phyloP scores from a whole-genome alignment of 805 yeast species.

The Lipomyces lipofer region DNA sequence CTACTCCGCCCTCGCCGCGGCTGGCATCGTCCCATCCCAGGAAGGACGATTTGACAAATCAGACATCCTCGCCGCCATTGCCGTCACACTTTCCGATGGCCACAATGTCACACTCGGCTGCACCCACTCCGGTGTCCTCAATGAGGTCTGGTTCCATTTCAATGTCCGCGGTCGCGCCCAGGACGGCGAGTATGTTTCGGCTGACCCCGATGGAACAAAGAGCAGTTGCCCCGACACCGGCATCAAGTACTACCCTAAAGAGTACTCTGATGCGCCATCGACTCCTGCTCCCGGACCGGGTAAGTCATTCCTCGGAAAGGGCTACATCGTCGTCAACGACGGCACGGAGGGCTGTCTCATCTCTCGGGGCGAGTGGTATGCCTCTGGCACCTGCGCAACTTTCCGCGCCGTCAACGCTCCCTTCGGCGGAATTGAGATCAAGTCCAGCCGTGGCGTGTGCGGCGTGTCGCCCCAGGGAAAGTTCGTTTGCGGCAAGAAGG shows the following conservation, averaged over 20 bases:
- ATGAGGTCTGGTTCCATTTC: conserved; percentile 80
- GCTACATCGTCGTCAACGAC: conserved; percentile 52
- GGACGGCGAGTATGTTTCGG: conserved; percentile 62
- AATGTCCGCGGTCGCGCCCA: conserved; percentile 70
- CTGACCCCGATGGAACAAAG: conserved; percentile 49
- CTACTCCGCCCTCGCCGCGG: conserved; percentile 60
- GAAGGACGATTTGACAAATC: conserved; percentile 55
- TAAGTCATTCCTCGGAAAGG: conserved; percentile 41
- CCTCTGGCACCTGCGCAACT: conserved; percentile 80
- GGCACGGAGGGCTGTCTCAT: conserved; percentile 72
- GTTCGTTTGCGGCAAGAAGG: conserved; percentile 20
- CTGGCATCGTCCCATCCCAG: conserved; percentile 70
- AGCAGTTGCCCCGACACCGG: conserved; percentile 70
- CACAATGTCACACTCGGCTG: conserved; percentile 60
- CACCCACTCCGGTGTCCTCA: conserved; percentile 51
- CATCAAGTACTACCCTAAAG: conserved; percentile 73
- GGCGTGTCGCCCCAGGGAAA: conserved; percentile 15
- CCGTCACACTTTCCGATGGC: conserved; percentile 45
- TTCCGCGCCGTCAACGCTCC: conserved; percentile 49
- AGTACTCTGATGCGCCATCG: conserved; percentile 36
- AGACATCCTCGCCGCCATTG: conserved; percentile 39
- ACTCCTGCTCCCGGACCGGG: conserved; percentile 37
- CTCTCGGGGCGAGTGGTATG: conserved; percentile 82
- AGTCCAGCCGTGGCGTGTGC: conserved; percentile 25
- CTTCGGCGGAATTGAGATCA: conserved; percentile 16